Conservation (phyloP, 2,329 filamentous ascomycete genomes). For the Ceratocystis diversiconidia region DNA sequence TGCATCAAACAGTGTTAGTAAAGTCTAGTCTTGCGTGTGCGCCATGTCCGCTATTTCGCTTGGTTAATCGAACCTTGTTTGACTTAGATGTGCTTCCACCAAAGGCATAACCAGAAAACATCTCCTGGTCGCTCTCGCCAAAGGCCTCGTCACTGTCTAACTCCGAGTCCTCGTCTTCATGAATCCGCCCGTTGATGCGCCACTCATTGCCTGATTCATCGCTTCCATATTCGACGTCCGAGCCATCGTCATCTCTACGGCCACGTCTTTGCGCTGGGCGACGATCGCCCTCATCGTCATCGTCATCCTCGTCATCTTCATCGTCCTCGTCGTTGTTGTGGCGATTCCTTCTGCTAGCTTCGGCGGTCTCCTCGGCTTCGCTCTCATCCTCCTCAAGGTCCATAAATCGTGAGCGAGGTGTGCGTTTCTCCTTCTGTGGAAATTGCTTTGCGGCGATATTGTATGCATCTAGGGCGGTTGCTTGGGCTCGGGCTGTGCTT, state of each 20-base stretch:
- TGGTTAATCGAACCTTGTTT: constrained; percentile 21
- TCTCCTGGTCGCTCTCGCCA: constrained; percentile 75
- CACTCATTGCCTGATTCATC: constrained; percentile 80
- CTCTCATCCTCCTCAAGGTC: constrained; percentile 29
- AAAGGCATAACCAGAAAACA: constrained; percentile 59
- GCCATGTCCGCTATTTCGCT: background rate
- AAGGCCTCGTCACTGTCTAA: constrained; percentile 66
- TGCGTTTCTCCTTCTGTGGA: constrained; percentile 33
- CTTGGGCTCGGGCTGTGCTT: constrained; percentile 35
- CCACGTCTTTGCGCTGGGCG: constrained; percentile 27
- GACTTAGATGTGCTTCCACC: constrained; percentile 32
- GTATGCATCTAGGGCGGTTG: constrained; percentile 43
- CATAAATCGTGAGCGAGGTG: constrained; percentile 37
- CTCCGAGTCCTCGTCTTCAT: constrained; percentile 47
- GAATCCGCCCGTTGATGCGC: constrained; percentile 51
- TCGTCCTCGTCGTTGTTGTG: constrained; percentile 33
- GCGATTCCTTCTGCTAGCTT: constrained; percentile 28
- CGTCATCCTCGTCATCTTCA: constrained; percentile 39
- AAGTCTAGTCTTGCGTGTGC: background rate
- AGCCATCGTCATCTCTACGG: constrained; percentile 33
- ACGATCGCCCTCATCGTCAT: constrained; percentile 35
- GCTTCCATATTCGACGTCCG: constrained; percentile 54
- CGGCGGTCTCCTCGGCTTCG: constrained; percentile 17
- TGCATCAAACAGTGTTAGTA: background rate
- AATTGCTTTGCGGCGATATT: constrained; percentile 42